phyloP scores from a whole-genome alignment of 1,139 yeast species.

The Kodamaea arcana region DNA sequence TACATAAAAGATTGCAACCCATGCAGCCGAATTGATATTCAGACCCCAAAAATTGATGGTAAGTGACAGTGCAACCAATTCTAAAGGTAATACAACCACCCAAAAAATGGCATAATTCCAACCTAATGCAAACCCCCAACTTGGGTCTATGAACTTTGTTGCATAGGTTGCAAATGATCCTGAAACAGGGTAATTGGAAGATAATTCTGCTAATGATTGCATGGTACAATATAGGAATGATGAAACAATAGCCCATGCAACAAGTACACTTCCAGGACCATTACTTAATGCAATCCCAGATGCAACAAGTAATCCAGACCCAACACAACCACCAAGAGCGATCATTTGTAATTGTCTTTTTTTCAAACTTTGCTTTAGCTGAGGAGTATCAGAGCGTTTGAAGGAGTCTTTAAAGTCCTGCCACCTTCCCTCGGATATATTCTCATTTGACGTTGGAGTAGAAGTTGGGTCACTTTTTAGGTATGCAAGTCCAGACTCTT shows the following conservation, averaged over 20 bases:
- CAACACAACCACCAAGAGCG: conserved; percentile 39
- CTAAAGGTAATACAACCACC: conserved; percentile 66
- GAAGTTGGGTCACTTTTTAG: background rate
- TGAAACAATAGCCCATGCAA: conserved; percentile 43
- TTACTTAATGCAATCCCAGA: conserved; percentile 33
- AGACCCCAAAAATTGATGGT: conserved; percentile 66
- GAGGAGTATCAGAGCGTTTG: conserved; percentile 22
- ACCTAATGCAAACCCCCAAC: conserved; percentile 75
- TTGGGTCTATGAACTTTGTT: conserved; percentile 60
- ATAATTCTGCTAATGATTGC: conserved; percentile 66
- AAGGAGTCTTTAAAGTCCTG: conserved; percentile 30
- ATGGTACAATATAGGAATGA: conserved; percentile 57
- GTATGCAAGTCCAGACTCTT: background rate
- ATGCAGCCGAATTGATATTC: conserved; percentile 54
- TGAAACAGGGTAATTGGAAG: conserved; percentile 61
- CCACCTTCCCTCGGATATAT: too few species aligned
- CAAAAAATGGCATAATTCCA: conserved; percentile 69
- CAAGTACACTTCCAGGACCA: conserved; percentile 37
- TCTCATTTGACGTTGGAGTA: background rate
- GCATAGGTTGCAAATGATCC: conserved; percentile 72
- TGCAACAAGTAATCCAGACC: conserved; percentile 35
- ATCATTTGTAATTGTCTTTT: conserved; percentile 37
- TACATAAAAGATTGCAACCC: conserved; percentile 63
- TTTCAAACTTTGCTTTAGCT: conserved; percentile 27
- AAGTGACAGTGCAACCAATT: conserved; percentile 67